Evolutionary conservation across 495 filamentous ascomycete species (phyloP).

Genomic region (Saxophila tyrrhenica): DNA sequence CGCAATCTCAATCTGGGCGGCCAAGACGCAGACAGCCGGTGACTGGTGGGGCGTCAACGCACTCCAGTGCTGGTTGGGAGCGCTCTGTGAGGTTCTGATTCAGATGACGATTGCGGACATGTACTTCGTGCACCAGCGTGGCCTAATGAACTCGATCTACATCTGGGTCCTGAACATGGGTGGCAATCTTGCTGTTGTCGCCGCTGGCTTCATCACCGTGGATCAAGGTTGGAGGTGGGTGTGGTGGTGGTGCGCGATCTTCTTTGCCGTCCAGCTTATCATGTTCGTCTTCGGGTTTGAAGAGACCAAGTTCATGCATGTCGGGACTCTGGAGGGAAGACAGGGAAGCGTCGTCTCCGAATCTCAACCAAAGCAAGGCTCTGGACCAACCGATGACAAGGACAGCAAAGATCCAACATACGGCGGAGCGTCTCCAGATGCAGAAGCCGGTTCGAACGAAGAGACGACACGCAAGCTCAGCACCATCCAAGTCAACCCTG

Average conservation of each 20-base stretch:
- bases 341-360: slow-evolving; percentile 8
- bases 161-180: slow-evolving; percentile 29
- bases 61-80: slow-evolving; percentile 30
- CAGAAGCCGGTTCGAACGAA: background rate
- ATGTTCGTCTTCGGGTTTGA: slow-evolving; percentile 34
- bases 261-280: slow-evolving; percentile 32
- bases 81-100: slow-evolving; percentile 34
- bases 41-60: slow-evolving; percentile 30
- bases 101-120: slow-evolving; percentile 39
- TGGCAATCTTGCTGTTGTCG: slow-evolving; percentile 32
- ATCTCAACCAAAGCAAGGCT: background rate
- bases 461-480: slow-evolving; percentile 6
- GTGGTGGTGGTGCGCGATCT: slow-evolving; percentile 41
- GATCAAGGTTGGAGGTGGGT: slow-evolving; percentile 41
- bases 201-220: slow-evolving; percentile 35
- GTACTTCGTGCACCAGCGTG: slow-evolving; percentile 41
- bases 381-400: background rate
- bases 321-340: slow-evolving; percentile 6
- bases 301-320: slow-evolving; percentile 32
- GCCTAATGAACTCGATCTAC: slow-evolving; percentile 33
- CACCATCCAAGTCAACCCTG: slow-evolving; percentile 6
- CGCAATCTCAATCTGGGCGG: slow-evolving; percentile 32
- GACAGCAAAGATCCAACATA: background rate
- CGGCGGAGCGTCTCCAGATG: background rate
- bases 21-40: slow-evolving; percentile 23